A percentile compares a stretch with the other conserved stretches of the same genome.
These are phyloP conservation scores for Saccharum officinarum DNA, from an alignment of 176 grass and related monocot genomes.

Conservation along the genomic window DNA sequence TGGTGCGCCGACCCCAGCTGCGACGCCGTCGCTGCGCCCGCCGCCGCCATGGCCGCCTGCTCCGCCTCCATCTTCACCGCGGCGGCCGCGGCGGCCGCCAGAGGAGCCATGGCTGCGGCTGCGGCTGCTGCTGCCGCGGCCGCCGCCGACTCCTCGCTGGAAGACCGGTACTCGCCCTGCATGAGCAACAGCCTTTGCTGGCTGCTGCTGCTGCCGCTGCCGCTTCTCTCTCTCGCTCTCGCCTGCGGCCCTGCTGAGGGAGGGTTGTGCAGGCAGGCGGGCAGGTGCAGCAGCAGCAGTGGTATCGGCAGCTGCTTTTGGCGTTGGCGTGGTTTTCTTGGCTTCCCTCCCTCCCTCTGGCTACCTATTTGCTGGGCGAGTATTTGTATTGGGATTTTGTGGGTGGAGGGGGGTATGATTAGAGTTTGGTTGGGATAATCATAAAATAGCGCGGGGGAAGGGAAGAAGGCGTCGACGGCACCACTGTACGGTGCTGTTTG, in stretches of 20 bases:
- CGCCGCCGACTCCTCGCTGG: constrained; percentile 52
- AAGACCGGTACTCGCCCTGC: constrained; percentile 65
- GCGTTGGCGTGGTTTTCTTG: constrained; percentile 28
- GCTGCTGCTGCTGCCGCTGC: background rate
- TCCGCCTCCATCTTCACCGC: constrained; percentile 36
- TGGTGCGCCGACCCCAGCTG: background rate
- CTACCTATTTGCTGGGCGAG: constrained; percentile 52
- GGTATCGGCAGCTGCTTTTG: constrained; percentile 38
- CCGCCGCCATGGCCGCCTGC: constrained; percentile 11
- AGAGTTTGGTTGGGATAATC: constrained; percentile 53
- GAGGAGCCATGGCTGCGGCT: constrained; percentile 31
- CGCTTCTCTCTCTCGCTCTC: background rate
- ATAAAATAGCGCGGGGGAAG: constrained; percentile 27
- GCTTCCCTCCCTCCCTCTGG: background rate
- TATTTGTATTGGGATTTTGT: constrained; percentile 51
- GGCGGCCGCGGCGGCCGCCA: constrained; percentile 17
- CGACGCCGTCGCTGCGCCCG: background rate
- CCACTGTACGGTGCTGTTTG: constrained; percentile 47
- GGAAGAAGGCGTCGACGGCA: constrained; percentile 44
- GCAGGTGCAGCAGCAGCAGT: background rate
- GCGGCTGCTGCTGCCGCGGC: background rate
- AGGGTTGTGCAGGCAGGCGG: background rate
- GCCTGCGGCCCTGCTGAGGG: background rate
- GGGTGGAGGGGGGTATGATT: constrained; percentile 44
- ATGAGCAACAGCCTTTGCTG: constrained; percentile 24